phyloP scores from a whole-genome alignment of 352 stramenopile genomes.

The Phytopythium sindhum region DNA sequence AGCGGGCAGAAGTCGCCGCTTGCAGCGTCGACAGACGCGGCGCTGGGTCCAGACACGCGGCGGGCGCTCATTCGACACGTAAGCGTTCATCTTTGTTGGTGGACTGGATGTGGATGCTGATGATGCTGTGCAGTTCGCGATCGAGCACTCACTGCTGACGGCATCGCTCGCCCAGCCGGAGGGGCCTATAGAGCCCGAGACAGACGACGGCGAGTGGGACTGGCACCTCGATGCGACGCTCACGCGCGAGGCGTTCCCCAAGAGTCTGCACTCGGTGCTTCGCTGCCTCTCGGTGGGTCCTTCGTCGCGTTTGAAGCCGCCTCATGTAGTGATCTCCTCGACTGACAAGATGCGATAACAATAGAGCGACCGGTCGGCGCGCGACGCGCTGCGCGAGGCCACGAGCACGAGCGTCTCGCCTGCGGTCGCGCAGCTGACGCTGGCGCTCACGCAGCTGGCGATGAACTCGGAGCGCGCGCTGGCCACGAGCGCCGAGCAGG shows the following conservation, averaged over 20 bases:
- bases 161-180: slow-evolving; percentile 7
- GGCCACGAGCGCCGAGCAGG: slow-evolving; percentile 52
- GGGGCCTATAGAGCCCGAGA: slow-evolving; percentile 14
- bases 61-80: slow-evolving; percentile 20
- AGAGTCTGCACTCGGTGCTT: slow-evolving; percentile 27
- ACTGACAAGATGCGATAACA: not conserved
- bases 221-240: slow-evolving; percentile 13
- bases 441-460: slow-evolving; percentile 37
- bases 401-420: slow-evolving; percentile 38
- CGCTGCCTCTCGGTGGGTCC: slow-evolving; percentile 20
- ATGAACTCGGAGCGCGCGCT: slow-evolving; percentile 36
- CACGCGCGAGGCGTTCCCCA: slow-evolving; percentile 20
- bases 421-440: slow-evolving; percentile 28
- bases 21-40: not conserved
- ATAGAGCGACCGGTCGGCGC: slow-evolving; percentile 37
- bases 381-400: slow-evolving; percentile 32
- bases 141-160: slow-evolving; percentile 20
- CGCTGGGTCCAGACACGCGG: slow-evolving; percentile 7
- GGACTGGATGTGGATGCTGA: not conserved
- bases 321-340: not conserved
- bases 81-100: not conserved
- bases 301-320: not conserved
- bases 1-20: not conserved
- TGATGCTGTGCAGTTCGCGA: slow-evolving; percentile 10
- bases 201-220: slow-evolving; percentile 13